Evolutionary conservation across 768 basidiomycete species (phyloP), one percentile per base, ranked within the genome.

Genomic region (Brasilioporus rufonigricans): DNA sequence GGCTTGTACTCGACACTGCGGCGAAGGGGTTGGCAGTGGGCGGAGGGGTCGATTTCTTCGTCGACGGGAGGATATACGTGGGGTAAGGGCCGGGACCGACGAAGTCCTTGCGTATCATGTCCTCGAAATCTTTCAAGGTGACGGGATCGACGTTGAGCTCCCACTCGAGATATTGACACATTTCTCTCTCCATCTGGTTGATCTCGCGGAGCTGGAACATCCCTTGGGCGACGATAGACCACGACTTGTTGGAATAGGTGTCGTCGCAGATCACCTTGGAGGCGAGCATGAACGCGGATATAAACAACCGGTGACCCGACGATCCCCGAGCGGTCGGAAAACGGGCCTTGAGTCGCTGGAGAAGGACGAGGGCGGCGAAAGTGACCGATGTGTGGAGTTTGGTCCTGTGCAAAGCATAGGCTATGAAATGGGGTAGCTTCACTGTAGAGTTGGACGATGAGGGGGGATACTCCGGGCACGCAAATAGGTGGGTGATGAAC

Each of bases 131-230:
- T 4, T 64, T 58, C 0, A 91, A 73, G 0, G 84, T 83, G 0
- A 75, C 65, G 0, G 84, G 80, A 48, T 90, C 88, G 48, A 91
- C 86, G 40, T 85, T 89, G 8, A 91, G 76, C 65, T 91, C 87
- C 94, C 93, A 98, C 68, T 96, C 94, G 41, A 99, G 76, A 65
- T 98, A 98, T 16, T 83, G 80, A 59, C 86, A 87, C 80, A 89
- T 86, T 64, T 89, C 87, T 2, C 88, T 65, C 66, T 89, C 87
- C 86, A 88, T 89, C 74, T 89, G 87, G 70, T 89, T 89, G 65
- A 89, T 84, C 75, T 89, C 88, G 31, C 82, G 76, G 0, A 89
- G 67, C 4, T 77, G 79, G 63, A 94, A 95, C 83, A 93, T 87
- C 27, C 84, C 86, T 70, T 94, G 91, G 0, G 89, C 92, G 38